Evolutionary conservation across 805 yeast genomes (phyloP), one percentile per base, ranked within the genome.

Genomic region (Candida parachauliodes): DNA sequence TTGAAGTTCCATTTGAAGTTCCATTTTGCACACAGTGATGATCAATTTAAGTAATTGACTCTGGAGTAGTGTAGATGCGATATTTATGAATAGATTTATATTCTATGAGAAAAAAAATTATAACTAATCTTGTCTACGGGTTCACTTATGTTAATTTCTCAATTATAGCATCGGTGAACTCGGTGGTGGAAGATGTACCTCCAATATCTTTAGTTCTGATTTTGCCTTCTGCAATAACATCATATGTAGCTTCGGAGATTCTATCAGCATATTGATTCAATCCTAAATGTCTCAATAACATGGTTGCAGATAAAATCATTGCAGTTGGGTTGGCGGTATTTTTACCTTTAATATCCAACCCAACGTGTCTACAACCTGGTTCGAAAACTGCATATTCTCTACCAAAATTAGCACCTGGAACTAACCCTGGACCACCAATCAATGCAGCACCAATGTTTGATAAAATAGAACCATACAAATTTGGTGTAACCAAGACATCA

Each of bases 281-380:
- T 49, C 97, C 97, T 60, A 91, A 77, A 70, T 91, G 98, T 73
- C 96, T 86, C 72, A 91, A 79, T 82, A 91, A 67, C 83, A 91
- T 80, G 47, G 89, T 70, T 32, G 96, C 78, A 43, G 96, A 87
- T 57, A 93, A 75, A 56, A 91, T 84, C 91, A 91, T 84, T 52
- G 96, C 98, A 45, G 97, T 87, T 63, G 98, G 98, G 81, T 91
- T 91, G 49, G 98, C 98, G 48, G 87, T 76, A 75, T 88, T 85
- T 69, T 86, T 79, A 60, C 95, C 97, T 76, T 86, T 77, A 65
- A 93, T 86, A 68, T 91, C 97, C 55, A 91, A 76, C 69, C 98
- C 98, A 57, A 89, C 98, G 74, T 89, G 98, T 78, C 98, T 86
- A 73, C 97, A 89, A 71, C 98, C 98, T 57, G 98, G 98, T 76